These are phyloP conservation scores for Pycnococcus provasolii DNA, from an alignment of 139 green algal genomes.

Conservation along the genomic window DNA sequence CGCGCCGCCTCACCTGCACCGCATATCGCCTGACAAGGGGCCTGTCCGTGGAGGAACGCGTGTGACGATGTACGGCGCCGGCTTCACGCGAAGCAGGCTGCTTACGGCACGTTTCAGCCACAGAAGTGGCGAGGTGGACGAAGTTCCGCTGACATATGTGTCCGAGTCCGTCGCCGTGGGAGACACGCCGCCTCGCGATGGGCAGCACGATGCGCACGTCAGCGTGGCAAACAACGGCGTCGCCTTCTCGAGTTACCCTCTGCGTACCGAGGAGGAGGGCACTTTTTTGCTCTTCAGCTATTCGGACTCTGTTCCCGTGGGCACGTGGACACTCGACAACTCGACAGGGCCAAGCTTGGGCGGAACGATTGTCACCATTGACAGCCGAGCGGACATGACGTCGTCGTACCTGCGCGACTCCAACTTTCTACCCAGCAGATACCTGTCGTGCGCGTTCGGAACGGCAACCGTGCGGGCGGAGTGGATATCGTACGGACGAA, in stretches of 20 bases:
- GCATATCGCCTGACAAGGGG: slow-evolving; percentile 5
- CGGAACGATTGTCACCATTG: slow-evolving; percentile 7
- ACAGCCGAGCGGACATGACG: neutral
- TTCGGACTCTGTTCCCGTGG: neutral
- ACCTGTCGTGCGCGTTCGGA: slow-evolving; percentile 2
- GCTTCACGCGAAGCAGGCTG: neutral
- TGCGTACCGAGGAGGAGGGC: slow-evolving; percentile 2
- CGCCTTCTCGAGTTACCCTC: neutral
- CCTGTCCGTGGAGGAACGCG: neutral
- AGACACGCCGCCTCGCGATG: neutral
- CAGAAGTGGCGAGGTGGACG: slow-evolving; percentile 1
- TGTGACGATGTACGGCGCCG: neutral
- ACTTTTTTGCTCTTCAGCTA: slow-evolving; percentile 10
- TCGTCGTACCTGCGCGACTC: neutral
- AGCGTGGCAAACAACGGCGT: slow-evolving; percentile 16
- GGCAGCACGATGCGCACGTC: neutral
- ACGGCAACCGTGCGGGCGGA: neutral
- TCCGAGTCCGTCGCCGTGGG: neutral
- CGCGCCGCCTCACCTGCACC: slow-evolving; percentile 4
- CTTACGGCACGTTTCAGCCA: slow-evolving; percentile 4
- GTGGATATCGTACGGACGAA: slow-evolving; percentile 6
- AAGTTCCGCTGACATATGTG: slow-evolving; percentile 4
- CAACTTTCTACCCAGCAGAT: slow-evolving; percentile 9
- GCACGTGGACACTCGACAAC: slow-evolving; percentile 4
- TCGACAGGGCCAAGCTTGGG: slow-evolving; percentile 1